These are phyloP conservation scores for Vickermania spadyakhi DNA, from an alignment of 208 protist genomes.

Conservation along the genomic window DNA sequence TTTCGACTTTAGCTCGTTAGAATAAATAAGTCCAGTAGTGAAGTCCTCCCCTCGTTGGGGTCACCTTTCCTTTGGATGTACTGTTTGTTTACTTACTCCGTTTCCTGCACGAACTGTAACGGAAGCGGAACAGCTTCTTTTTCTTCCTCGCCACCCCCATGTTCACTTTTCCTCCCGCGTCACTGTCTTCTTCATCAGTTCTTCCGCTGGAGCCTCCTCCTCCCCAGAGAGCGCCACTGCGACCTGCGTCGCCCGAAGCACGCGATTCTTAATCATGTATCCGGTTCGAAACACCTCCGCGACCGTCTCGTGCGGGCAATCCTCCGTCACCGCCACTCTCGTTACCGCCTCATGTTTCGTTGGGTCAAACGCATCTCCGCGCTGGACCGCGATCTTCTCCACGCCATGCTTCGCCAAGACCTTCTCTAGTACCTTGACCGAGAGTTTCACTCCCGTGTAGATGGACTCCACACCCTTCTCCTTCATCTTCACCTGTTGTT, in stretches of 20 bases:
- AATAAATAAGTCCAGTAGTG: too few species aligned
- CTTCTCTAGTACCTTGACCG: slow-evolving; percentile 71
- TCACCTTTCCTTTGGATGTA: too few species aligned
- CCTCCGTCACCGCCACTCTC: slow-evolving; percentile 44
- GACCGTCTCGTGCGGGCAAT: slow-evolving; percentile 39
- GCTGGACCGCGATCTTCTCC: slow-evolving; percentile 66
- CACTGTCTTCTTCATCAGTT: too few species aligned
- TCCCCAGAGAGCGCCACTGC: slow-evolving; percentile 69
- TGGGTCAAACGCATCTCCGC: slow-evolving; percentile 77
- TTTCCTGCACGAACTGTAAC: too few species aligned
- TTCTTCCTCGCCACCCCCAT: not conserved
- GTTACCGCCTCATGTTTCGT: slow-evolving; percentile 87
- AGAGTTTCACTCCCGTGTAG: slow-evolving; percentile 78
- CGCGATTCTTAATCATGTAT: slow-evolving; percentile 76
- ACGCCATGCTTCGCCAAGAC: slow-evolving; percentile 81
- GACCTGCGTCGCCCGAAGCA: slow-evolving; percentile 88
- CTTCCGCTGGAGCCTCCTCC: too few species aligned
- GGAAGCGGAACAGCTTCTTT: too few species aligned
- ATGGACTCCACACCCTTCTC: slow-evolving; percentile 64
- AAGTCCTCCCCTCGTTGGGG: too few species aligned
- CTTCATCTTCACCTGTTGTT: too few species aligned
- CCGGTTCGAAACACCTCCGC: slow-evolving; percentile 84
- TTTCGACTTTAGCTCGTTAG: too few species aligned
- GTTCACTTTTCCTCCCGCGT: not conserved
- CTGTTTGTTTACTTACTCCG: too few species aligned